These are phyloP conservation scores for Ustilago vetiveriae DNA, from an alignment of 1,284 basidiomycete species.

Conservation along the genomic window DNA sequence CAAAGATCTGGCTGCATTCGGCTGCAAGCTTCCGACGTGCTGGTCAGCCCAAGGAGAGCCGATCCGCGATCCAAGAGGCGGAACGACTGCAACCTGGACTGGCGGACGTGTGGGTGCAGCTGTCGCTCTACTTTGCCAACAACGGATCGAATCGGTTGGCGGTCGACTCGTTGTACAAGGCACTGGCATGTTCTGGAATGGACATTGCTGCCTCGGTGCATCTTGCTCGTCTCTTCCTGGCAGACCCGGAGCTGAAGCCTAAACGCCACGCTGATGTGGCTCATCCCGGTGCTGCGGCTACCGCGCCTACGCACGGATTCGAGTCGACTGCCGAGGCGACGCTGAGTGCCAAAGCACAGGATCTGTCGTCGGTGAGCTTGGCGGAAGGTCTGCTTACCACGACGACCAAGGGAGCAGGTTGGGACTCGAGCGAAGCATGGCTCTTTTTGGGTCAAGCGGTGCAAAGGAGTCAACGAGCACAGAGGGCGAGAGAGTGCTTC, in stretches of 20 bases:
- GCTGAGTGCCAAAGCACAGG: constrained; percentile 36
- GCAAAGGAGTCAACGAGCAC: constrained; percentile 32
- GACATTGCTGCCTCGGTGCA: constrained; percentile 61
- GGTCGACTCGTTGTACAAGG: constrained; percentile 65
- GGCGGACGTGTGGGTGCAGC: constrained; percentile 90
- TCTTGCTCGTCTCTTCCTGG: constrained; percentile 60
- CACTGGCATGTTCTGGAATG: constrained; percentile 56
- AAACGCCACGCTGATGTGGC: constrained; percentile 7
- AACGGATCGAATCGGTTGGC: constrained; percentile 40
- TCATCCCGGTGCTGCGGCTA: background rate
- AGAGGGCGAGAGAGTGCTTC: constrained; percentile 53
- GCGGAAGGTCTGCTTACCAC: constrained; percentile 61
- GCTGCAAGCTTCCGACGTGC: constrained; percentile 91
- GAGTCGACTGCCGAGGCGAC: constrained; percentile 43
- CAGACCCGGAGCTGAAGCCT: constrained; percentile 44
- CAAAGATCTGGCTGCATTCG: constrained; percentile 89
- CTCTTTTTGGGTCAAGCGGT: constrained; percentile 56
- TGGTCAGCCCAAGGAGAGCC: constrained; percentile 87
- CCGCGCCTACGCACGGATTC: constrained; percentile 6
- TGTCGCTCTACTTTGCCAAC: constrained; percentile 53
- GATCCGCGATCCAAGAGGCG: constrained; percentile 92
- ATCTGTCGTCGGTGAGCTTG: constrained; percentile 54
- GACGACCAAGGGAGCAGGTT: constrained; percentile 52
- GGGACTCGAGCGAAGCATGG: constrained; percentile 64
- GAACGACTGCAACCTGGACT: constrained; percentile 87